Base-by-base conservation (phyloP, 2,329 filamentous ascomycete species). In the Seiridium cupressi region DNA sequence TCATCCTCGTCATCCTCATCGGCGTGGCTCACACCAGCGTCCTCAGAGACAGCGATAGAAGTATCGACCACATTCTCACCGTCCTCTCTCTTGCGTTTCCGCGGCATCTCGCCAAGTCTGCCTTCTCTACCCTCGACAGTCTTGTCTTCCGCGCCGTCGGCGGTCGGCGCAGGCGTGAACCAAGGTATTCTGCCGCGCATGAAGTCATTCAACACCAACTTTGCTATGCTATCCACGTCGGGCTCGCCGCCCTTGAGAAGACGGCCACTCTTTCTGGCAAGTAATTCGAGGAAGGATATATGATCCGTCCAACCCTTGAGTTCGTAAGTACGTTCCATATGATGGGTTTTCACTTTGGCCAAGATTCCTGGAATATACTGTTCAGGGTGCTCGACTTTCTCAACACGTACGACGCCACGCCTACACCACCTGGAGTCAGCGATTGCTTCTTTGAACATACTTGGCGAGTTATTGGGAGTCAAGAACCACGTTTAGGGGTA, bases 141-240 rank as follows among this genome's bases (percentile, higher is more conserved):
- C 38, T 78, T 78, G 9, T 77, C 79, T 38, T 84, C 83, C 5
- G 79, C 79, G 8, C 77, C 79, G 53, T 84, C 84, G 3, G 75
- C 71, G 11, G 82, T 77, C 2, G 93, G 92, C 8, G 93, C 89
- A 7, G 92, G 88, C 0, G 91, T 95, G 71, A 93, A 99, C 95
- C 96, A 99, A 1, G 95, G 95, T 34, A 98, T 91, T 77, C 94
- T 97, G 60, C 95, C 95, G 64, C 95, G 82, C 70, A 98, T 86
- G 73, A 98, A 99, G 72, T 99, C 95, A 69, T 97, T 98, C 61
- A 99, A 79, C 1, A 99, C 90, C 87, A 97, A 97, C 76, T 97
- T 97, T 1, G 95, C 95, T 53, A 97, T 93, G 68, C 93, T 93
- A 69, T 98, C 94, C 59, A 97, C 79, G 74, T 99, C 95, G 3